phyloP scores from a whole-genome alignment of 1,284 basidiomycete genomes.

The Hemileia vastatrix region DNA sequence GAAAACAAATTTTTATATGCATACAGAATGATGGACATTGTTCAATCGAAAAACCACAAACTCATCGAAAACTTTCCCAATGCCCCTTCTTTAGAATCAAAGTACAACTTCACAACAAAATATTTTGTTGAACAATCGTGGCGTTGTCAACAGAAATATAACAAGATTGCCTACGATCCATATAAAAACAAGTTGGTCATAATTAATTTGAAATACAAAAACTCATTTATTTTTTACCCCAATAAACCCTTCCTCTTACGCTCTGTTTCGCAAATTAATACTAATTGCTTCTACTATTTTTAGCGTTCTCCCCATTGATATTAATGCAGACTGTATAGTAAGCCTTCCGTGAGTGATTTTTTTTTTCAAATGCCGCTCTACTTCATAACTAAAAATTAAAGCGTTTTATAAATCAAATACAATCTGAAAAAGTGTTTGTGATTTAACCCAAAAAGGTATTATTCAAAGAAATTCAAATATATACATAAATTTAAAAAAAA shows the following conservation, averaged over 20 bases:
- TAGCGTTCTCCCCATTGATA: constrained; percentile 14
- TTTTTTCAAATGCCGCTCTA: too few species aligned
- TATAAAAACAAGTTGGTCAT: constrained; percentile 15
- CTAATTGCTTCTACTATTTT: not conserved
- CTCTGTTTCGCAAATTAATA: not conserved
- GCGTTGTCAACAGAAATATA: constrained; percentile 21
- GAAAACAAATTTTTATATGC: not conserved
- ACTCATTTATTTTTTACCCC: not conserved
- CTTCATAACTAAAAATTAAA: too few species aligned
- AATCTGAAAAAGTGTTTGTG: too few species aligned
- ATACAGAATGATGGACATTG: constrained; percentile 17
- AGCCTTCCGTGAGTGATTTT: too few species aligned
- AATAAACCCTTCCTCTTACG: too few species aligned
- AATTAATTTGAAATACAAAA: not conserved
- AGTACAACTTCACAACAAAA: constrained; percentile 15
- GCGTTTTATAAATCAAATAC: too few species aligned
- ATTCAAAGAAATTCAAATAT: too few species aligned
- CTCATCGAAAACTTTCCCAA: constrained; percentile 11
- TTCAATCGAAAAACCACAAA: constrained; percentile 8
- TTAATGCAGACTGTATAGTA: constrained; percentile 20
- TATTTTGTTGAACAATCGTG: constrained; percentile 22
- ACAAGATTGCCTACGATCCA: constrained; percentile 15
- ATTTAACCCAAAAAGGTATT: constrained; percentile 22
- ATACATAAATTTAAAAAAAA: too few species aligned
- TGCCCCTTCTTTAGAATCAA: constrained; percentile 4